Evolutionary conservation across 225 moss, liverwort and hornwort genomes (phyloP), one percentile per base, ranked within the genome.

Genomic region (Antitrichia curtipendula): DNA sequence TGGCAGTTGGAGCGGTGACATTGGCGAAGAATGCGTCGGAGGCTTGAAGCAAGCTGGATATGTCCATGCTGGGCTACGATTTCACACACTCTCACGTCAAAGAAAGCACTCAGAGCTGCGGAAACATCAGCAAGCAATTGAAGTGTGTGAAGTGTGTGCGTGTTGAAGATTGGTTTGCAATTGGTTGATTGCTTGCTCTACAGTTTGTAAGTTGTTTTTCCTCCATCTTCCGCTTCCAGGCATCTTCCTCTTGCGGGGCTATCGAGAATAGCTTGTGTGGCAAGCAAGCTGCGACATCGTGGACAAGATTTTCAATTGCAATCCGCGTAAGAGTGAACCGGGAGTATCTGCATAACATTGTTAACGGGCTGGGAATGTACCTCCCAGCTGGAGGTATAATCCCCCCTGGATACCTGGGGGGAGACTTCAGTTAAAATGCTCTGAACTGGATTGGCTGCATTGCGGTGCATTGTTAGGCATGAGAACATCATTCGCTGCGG

Each of bases 11-110:
- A 32, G 90, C 40, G 56, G 34, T 23, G 50, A 78, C 50, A 7
- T 32, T 47, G 36, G 78, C 72, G 23, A 91, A 88, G 90, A 91
- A 91, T 10, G 64, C 65, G 28, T 78, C 78, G 49, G 90, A 91
- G 21, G 90, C 86, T 49, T 50, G 45, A 36, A 91, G 83, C 65
- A 88, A 73, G 34, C 38, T 16, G 57, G 78, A 65, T 27, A 88
- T 58, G 50, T 87, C 80, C 71, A 86, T 86, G 29, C 21, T 47
- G 64, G 31, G 10, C 40, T 13, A 49, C 14, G 52, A 75, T 62
- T n/a, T 59, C 60, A 47, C 38, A 62, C 7, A 28, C n/a, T 75
- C 27, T 74, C 45, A 73, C 9, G 20, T 25, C 34, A 34, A 49
- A 60, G 49, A 47, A 84, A 73, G 25, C 45, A 25, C 34, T 34